A percentile compares a stretch with the other conserved stretches of the same genome.
phyloP scores from a whole-genome alignment of 352 stramenopile genomes.

The Plasmopara viticola region DNA sequence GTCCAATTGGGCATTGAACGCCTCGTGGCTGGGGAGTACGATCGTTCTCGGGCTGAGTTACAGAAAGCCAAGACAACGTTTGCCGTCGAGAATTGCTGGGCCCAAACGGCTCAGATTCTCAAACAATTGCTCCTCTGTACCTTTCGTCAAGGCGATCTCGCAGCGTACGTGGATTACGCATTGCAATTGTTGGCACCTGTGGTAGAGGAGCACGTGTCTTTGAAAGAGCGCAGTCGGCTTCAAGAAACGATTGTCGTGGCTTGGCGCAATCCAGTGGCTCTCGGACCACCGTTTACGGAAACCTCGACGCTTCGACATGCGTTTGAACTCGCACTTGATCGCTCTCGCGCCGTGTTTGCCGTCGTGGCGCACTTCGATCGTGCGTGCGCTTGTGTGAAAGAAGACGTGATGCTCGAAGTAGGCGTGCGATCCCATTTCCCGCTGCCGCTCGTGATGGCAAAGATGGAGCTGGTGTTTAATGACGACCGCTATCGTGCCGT shows the following conservation, averaged over 20 bases:
- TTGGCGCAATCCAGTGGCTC: conserved; percentile 40
- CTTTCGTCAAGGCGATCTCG: conserved; percentile 63
- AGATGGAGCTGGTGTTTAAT: conserved; percentile 68
- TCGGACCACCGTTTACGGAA: conserved; percentile 36
- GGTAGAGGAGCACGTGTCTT: conserved; percentile 62
- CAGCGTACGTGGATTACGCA: conserved; percentile 68
- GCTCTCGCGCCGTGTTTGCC: conserved; percentile 42
- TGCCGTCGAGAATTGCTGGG: conserved; percentile 65
- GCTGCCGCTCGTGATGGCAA: conserved; percentile 41
- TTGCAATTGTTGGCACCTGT: conserved; percentile 71
- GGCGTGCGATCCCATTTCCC: conserved; percentile 54
- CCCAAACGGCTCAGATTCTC: conserved; percentile 64
- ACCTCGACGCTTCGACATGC: conserved; percentile 33
- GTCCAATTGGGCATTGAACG: conserved; percentile 70
- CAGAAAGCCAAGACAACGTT: conserved; percentile 61
- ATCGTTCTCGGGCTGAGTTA: conserved; percentile 54
- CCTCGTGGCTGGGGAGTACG: conserved; percentile 61
- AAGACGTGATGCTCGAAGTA: conserved; percentile 49
- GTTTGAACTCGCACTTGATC: conserved; percentile 48
- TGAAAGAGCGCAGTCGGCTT: conserved; percentile 42
- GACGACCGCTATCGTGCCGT: conserved; percentile 68
- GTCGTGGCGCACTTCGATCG: conserved; percentile 53
- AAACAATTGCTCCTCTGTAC: conserved; percentile 71
- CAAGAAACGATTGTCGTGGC: conserved; percentile 59
- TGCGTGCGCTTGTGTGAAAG: conserved; percentile 59